Percentiles rank a stretch among this genome's conserved stretches.
Conservation (phyloP, 768 basidiomycete species). For the Boletus vinaceobasis region DNA sequence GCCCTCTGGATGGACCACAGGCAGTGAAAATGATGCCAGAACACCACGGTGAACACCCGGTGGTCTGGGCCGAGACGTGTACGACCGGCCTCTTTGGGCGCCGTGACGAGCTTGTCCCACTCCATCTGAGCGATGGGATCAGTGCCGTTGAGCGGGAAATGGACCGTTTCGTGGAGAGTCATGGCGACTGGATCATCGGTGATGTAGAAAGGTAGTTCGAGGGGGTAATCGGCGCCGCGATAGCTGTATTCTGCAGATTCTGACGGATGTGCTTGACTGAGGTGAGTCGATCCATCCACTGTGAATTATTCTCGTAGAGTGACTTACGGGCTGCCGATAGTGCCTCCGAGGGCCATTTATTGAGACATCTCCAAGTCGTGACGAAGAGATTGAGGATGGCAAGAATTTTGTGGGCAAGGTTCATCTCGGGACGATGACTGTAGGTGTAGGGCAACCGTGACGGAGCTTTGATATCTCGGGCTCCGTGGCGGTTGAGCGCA, state of each 20-base stretch:
- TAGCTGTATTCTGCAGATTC: background rate
- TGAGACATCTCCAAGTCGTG: constrained; percentile 1
- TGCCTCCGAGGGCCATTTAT: background rate
- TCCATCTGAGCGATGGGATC: background rate
- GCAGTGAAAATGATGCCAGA: background rate
- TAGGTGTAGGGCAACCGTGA: too few relatives aligned
- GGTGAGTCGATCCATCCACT: background rate
- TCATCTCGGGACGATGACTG: too few relatives aligned
- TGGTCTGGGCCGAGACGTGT: background rate
- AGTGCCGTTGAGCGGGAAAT: background rate
- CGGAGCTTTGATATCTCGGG: too few relatives aligned
- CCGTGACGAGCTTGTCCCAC: background rate
- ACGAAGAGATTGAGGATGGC: too few relatives aligned
- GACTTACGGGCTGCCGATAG: background rate
- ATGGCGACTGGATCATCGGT: background rate
- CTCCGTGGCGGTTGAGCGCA: too few relatives aligned
- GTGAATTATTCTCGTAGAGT: background rate
- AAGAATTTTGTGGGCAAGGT: too few relatives aligned
- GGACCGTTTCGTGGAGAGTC: constrained; percentile 10
- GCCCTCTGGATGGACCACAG: background rate
- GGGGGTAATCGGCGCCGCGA: background rate
- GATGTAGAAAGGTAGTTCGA: background rate
- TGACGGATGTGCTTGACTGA: background rate
- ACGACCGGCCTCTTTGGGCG: background rate
- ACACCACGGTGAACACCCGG: background rate